Base-by-base conservation (phyloP, 148 eudicot genomes). In the Vaccinium darrowii region DNA sequence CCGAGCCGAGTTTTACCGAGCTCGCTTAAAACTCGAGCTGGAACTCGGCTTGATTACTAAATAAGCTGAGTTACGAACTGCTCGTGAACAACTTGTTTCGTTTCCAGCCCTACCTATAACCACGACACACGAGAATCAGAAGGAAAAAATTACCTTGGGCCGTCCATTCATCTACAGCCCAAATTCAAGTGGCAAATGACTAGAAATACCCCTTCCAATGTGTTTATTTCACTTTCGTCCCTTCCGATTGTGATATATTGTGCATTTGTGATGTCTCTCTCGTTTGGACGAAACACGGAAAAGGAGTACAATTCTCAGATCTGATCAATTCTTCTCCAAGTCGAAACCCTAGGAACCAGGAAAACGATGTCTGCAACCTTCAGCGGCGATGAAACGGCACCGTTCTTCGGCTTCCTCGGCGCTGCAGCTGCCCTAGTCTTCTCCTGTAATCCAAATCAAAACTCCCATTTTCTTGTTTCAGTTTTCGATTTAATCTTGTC, bases 321-420 rank as follows among this genome's bases (percentile, higher is more conserved):
- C 74, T 69, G 74, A 69, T 69, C 43, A 4, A 69, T 30, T 69
- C 30, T 4, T 27, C 43, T 27, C 43, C 39, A 1, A 25, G 14
- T 69, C 39, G 18, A 69, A 69, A 69, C 74, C 74, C 74, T 69
- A 33, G 67, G 39, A 50, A 80, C 50, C 74, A 69, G 67, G 19
- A 36, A 4, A 8, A 83, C 25, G 76, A 83, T 83, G 85, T n/a
- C 85, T 30, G 25, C 84, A 47, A 19, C 43, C 19, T 83, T 74
- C 85, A 83, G 80, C 79, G 85, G 85, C 36, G 85, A 83, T 74
- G 85, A 83, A 74, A 83, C 80, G 15, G 85, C 85, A 21, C 85
- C 85, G 8, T 83, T 83, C 85, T 83, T 83, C 80, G 85, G 85
- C 54, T 83, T 83, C 69, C 85, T 83, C 23, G 85, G 85, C 79